Evolutionary conservation across 495 filamentous ascomycete genomes (phyloP), one percentile per base, ranked within the genome.

Genomic region (Immersiella caudata): DNA sequence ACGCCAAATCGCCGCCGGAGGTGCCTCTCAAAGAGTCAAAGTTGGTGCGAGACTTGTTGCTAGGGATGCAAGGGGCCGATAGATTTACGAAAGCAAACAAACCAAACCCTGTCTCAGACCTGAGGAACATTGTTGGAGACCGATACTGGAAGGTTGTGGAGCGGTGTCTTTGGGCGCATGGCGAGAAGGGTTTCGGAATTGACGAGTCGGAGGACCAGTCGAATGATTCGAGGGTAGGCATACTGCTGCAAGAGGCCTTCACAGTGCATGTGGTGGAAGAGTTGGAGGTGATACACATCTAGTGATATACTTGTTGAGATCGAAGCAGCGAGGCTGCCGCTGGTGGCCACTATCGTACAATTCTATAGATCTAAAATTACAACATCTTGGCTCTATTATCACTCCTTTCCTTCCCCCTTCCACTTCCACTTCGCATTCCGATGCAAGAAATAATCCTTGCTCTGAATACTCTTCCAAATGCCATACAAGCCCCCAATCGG

Each of bases 401-500:
- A 0, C 22, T 35, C 25, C 57, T 46, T 18, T 18, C 65, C 61
- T 9, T 72, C 64, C 4, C 67, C 73, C 68, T 73, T 80, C 73
- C 77, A 84, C 74, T 81, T 85, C 85, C 86, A 87, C 64, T 74
- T 75, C 0, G 83, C 81, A 9, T 77, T 70, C 21, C 84, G 80
- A 63, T 86, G 84, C 36, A 84, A 73, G 63, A 85, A 71, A 60
- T 87, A 88, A 61, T 86, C 83, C 62, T 79, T 75, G 65, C 84
- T 87, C 65, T 76, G 68, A 24, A 89, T 88, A 11, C 82, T 81
- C 78, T 84, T 85, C 69, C 74, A 80, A 20, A 89, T 79, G 0
- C 86, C 86, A 68, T 81, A 87, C 2, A 88, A 69, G 1, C 86
- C 86, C 8, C 83, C 81, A 1, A 88, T 29, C 1, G 85, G 86